Evolutionary conservation across 139 green algal species (phyloP).

Genomic region (Micractinium conductrix): DNA sequence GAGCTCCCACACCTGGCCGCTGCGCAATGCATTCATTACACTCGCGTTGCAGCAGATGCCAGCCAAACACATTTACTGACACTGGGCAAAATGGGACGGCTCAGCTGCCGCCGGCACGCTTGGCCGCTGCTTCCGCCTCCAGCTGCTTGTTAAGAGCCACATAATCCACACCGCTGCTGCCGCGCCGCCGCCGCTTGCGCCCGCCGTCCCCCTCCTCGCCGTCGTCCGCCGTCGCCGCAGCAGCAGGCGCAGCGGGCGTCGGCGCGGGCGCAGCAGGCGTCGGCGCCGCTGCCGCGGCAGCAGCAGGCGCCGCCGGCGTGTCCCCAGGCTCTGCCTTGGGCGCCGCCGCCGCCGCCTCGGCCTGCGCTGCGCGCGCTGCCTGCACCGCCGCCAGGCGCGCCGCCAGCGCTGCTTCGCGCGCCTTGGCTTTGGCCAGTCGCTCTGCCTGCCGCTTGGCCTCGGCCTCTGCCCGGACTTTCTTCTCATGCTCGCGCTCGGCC

Average conservation of each 20-base stretch:
- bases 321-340: not conserved
- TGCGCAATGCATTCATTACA: no score
- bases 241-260: not conserved
- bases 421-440: not conserved
- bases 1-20: no score
- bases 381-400: not conserved
- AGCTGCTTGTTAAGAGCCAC: slow-evolving; percentile 75
- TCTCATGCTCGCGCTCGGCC: slow-evolving; percentile 57
- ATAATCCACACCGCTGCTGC: slow-evolving; percentile 70
- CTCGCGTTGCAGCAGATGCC: no score
- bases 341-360: not conserved
- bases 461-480: slow-evolving; percentile 22
- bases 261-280: not conserved
- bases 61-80: no score
- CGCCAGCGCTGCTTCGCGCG: not conserved
- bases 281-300: not conserved
- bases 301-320: no score
- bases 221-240: slow-evolving; percentile 9
- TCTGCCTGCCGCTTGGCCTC: not conserved
- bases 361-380: not conserved
- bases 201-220: slow-evolving; percentile 33
- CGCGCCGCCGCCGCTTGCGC: slow-evolving; percentile 59
- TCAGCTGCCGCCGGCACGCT: not conserved
- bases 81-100: no score
- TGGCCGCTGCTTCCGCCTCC: slow-evolving; percentile 58